Base-by-base conservation (phyloP, 495 filamentous ascomycete species). In the Podospora sp. region DNA sequence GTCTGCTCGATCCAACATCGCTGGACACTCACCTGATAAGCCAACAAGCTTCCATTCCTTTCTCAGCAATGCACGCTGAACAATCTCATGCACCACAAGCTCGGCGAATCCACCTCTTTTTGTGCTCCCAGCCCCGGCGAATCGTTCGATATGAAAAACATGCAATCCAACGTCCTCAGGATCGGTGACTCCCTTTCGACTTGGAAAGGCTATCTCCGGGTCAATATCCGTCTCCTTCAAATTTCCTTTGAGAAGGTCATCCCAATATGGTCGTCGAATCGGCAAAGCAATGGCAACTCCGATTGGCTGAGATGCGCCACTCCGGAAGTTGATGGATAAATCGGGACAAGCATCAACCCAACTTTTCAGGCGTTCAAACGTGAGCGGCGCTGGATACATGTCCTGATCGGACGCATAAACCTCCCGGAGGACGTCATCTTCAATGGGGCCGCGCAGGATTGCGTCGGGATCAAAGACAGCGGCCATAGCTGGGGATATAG, bases 181-280 rank as follows among this genome's bases (percentile, higher is more conserved):
- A 33, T 3, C 8, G 50, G 7, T 46, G n/a, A 63, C 63, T 3
- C 22, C 62, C 81, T 56, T 20, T 22, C 49, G 50, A 11, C 11
- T 79, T 82, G 29, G 88, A 88, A 76, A 89, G 92, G 75, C 69
- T 78, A 87, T 18, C 83, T 83, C 62, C 79, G 90, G 24, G 77
- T 92, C 61, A 85, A 93, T 76, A 81, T 88, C 65, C 82, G 87
- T 35, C 89, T 93, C 87, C 79, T 91, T 60, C 84, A 92, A 68
- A 83, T 89, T 67, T 82, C 86, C 69, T 81, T 86, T 65, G 84
- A 91, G 65, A 86, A 93, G 68, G 87, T 89, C 64, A 57, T 73
- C 67, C 77, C 75, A 79, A 50, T 65, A 57, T 1, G 5, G 1
- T 20, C 49, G 55, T 12, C 36, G 25, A 7, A 78, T 49, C 0